Percentiles rank a stretch among this genome's conserved stretches.
Conservation (phyloP, 306 rosid genomes). For the Quercus engelmannii region DNA sequence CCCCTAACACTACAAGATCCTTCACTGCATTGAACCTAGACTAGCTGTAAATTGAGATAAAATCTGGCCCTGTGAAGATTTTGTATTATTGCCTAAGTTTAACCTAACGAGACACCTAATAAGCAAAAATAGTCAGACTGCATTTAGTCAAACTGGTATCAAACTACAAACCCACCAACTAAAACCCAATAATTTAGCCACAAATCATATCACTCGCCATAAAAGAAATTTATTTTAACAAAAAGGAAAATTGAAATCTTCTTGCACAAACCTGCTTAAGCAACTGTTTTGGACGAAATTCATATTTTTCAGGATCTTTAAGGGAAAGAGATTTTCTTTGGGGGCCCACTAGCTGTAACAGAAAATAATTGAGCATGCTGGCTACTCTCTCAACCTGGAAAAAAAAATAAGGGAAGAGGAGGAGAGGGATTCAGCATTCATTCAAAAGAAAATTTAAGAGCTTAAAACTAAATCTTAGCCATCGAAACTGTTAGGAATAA, state of each 20-base stretch:
- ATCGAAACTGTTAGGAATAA: constrained; percentile 1
- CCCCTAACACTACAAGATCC: not conserved
- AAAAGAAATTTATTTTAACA: not conserved
- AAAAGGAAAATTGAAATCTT: constrained; percentile 3
- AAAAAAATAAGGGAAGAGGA: constrained; percentile 6
- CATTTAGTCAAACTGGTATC: not conserved
- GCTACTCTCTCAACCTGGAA: constrained; percentile 96
- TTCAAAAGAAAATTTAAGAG: not conserved
- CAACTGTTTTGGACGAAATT: constrained; percentile 91
- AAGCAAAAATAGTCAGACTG: constrained; percentile 4
- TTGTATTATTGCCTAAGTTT: not conserved
- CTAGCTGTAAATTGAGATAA: not conserved
- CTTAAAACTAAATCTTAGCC: constrained; percentile 7
- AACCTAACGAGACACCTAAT: not conserved
- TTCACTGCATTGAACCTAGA: not conserved
- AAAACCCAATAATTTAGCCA: constrained; percentile 7
- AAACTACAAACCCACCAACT: not conserved
- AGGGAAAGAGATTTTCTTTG: constrained; percentile 90
- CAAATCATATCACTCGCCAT: not conserved
- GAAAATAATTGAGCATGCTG: constrained; percentile 97
- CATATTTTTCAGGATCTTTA: constrained; percentile 97
- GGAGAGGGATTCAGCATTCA: not conserved
- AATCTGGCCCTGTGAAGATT: not conserved
- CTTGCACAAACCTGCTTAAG: constrained; percentile 76
- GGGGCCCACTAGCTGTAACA: constrained; percentile 95